These are phyloP conservation scores for Ascochyta fabae DNA, from an alignment of 2,329 filamentous ascomycete genomes.

Conservation along the genomic window DNA sequence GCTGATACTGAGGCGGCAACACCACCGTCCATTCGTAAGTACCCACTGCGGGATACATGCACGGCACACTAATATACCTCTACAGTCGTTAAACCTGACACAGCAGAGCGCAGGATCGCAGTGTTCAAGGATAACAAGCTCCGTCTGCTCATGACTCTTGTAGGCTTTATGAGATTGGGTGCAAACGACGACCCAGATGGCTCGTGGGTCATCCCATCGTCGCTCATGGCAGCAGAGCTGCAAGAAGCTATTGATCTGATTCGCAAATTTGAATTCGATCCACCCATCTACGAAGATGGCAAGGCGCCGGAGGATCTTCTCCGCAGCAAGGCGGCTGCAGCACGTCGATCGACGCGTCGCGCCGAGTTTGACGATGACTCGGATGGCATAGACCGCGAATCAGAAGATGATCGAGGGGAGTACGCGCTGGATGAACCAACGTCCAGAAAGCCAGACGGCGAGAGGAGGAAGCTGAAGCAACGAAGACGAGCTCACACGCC, in stretches of 20 bases:
- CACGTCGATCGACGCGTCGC: conserved; percentile 48
- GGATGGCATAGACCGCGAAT: conserved; percentile 64
- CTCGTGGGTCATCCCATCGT: conserved; percentile 76
- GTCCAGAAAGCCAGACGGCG: conserved; percentile 60
- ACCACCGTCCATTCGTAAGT: conserved; percentile 55
- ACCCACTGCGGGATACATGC: conserved; percentile 20
- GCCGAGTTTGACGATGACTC: conserved; percentile 74
- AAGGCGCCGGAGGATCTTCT: conserved; percentile 77
- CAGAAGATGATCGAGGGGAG: conserved; percentile 61
- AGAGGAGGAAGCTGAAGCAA: conserved; percentile 62
- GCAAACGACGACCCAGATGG: conserved; percentile 76
- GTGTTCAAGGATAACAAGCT: conserved; percentile 91
- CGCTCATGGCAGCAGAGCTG: conserved; percentile 68
- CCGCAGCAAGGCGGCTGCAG: conserved; percentile 68
- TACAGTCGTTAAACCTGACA: conserved; percentile 60
- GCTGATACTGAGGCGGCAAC: conserved; percentile 42
- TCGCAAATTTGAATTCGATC: conserved; percentile 77
- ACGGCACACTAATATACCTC: conserved; percentile 18
- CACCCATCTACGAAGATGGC: conserved; percentile 78
- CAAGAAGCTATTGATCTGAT: conserved; percentile 74
- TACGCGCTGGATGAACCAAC: conserved; percentile 76
- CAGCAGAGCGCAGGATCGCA: conserved; percentile 70
- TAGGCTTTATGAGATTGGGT: conserved; percentile 71
- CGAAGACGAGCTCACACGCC: conserved; percentile 62
- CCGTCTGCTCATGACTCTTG: conserved; percentile 79